These are phyloP conservation scores for Shiraia bambusicola DNA, from an alignment of 2,329 filamentous ascomycete species.

Conservation along the genomic window DNA sequence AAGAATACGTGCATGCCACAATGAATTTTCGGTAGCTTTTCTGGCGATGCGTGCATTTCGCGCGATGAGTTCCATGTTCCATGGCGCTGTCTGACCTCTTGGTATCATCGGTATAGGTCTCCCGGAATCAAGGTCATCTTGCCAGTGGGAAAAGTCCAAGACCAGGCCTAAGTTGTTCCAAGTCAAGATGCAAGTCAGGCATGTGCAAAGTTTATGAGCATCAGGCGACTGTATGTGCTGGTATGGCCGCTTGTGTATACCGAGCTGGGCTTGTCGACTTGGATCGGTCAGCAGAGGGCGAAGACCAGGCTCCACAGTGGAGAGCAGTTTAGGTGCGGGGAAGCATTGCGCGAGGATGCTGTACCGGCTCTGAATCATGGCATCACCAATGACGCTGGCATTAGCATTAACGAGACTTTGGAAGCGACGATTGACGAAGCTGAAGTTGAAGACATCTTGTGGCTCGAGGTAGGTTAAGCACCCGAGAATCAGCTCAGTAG, in stretches of 20 bases:
- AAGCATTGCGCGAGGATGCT: constrained; percentile 55
- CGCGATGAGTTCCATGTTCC: constrained; percentile 53
- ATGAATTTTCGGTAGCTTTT: constrained; percentile 49
- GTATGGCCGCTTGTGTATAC: constrained; percentile 54
- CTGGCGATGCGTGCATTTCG: constrained; percentile 49
- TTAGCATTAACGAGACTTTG: constrained; percentile 49
- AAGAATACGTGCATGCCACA: constrained; percentile 55
- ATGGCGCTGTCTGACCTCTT: constrained; percentile 50
- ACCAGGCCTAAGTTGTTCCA: constrained; percentile 59
- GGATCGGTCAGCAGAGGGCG: constrained; percentile 45
- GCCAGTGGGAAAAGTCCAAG: constrained; percentile 61
- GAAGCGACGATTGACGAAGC: constrained; percentile 47
- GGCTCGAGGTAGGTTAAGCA: constrained; percentile 52
- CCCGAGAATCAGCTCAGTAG: constrained; percentile 55
- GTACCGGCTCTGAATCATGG: constrained; percentile 53
- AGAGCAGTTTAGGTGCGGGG: constrained; percentile 51
- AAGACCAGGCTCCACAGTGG: constrained; percentile 41
- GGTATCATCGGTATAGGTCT: constrained; percentile 56
- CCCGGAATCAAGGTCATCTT: constrained; percentile 52
- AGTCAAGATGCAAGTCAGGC: constrained; percentile 56
- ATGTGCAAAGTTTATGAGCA: constrained; percentile 55
- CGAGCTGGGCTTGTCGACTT: constrained; percentile 47
- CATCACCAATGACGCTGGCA: constrained; percentile 46
- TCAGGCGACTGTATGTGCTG: constrained; percentile 55
- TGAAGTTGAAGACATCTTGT: constrained; percentile 54